phyloP scores from a whole-genome alignment of 179 eudicot genomes.

The Vitellaria paradoxa region DNA sequence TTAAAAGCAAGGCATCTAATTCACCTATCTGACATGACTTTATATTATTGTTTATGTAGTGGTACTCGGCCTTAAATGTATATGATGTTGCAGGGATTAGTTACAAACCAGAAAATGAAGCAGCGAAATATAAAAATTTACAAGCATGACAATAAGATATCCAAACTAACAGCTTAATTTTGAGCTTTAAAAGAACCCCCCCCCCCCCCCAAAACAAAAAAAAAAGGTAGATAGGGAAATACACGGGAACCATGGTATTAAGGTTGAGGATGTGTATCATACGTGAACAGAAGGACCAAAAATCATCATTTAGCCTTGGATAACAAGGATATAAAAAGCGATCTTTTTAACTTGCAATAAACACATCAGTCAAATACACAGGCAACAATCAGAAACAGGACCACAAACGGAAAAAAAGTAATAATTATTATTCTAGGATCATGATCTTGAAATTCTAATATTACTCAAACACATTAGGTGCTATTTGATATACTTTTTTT shows the following conservation, averaged over 20 bases:
- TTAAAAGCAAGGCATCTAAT: background rate
- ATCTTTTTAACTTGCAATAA: background rate
- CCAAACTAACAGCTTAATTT: background rate
- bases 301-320: background rate
- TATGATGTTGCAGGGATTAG: background rate
- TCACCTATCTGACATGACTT: background rate
- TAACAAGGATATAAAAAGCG: background rate
- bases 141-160: background rate
- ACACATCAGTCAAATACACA: background rate
- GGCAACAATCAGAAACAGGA: background rate
- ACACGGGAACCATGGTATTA: background rate
- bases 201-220: too few relatives aligned
- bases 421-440: background rate
- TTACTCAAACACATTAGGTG: slow-evolving; percentile 1
- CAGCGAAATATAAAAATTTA: background rate
- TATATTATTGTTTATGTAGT: background rate
- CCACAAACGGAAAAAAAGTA: background rate
- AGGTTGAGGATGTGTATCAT: background rate
- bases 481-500: too few relatives aligned
- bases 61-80: slow-evolving; percentile 1
- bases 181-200: background rate
- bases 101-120: background rate
- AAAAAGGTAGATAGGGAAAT: background rate
- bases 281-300: background rate
- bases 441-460: slow-evolving; percentile 7